Evolutionary conservation across 257 asterid genomes (phyloP).

Genomic region (Solanum medicagineum): DNA sequence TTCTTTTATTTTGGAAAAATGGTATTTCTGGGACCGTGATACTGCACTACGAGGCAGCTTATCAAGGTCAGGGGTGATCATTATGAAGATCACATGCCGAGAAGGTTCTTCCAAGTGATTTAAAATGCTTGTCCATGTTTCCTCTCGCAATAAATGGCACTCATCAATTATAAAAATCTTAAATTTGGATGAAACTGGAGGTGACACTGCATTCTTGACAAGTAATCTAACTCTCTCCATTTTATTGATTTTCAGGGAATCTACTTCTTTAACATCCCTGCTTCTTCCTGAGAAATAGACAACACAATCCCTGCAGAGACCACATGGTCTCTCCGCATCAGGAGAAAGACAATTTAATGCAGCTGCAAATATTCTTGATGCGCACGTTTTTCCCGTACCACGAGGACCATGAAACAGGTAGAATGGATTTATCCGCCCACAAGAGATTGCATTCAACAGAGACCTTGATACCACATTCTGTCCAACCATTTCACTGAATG

Average conservation of each 20-base stretch:
- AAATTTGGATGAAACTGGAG: conserved; percentile 47
- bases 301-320: conserved; percentile 62
- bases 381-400: conserved; percentile 86
- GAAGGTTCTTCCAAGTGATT: conserved; percentile 42
- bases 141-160: conserved; percentile 66
- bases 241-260: conserved; percentile 44
- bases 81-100: conserved; percentile 39
- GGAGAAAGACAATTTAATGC: conserved; percentile 68
- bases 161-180: conserved; percentile 76
- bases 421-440: conserved; percentile 31
- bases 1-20: conserved; percentile 50
- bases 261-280: conserved; percentile 54
- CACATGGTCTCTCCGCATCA: conserved; percentile 53
- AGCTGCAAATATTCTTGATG: conserved; percentile 80
- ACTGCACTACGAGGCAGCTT: conserved; percentile 53
- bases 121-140: conserved; percentile 56
- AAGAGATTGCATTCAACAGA: conserved; percentile 47
- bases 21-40: conserved; percentile 40
- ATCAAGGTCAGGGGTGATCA: conserved; percentile 62
- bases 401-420: conserved; percentile 83
- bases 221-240: conserved; percentile 31
- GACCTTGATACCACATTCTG: conserved; percentile 47
- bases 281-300: conserved; percentile 61
- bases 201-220: conserved; percentile 24
- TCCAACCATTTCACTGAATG: conserved; percentile 69